Conservation (phyloP, 2,329 filamentous ascomycete genomes). For the Periglandula ipomoeae region DNA sequence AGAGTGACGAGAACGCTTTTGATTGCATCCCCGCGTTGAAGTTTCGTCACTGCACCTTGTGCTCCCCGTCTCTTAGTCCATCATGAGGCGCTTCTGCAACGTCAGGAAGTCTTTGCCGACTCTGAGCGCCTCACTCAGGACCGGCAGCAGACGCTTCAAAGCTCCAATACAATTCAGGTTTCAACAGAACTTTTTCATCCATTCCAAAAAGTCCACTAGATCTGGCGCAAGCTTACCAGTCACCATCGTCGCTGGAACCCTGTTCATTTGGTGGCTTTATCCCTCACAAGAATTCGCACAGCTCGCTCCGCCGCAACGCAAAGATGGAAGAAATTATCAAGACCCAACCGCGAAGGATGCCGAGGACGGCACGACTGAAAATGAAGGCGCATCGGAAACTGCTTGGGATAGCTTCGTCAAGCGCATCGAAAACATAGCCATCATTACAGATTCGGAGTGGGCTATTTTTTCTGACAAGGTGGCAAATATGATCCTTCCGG, state of each 20-base stretch:
- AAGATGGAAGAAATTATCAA: neutral
- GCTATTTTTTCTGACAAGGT: conserved; percentile 46
- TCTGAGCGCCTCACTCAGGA: conserved; percentile 1
- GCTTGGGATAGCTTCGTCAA: conserved; percentile 41
- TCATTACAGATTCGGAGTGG: conserved; percentile 47
- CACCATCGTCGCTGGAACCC: conserved; percentile 24
- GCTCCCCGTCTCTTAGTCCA: neutral
- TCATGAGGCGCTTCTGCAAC: conserved; percentile 10
- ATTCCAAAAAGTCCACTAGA: neutral
- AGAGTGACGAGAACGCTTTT: neutral
- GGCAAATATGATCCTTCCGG: conserved; percentile 65
- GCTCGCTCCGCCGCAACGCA: conserved; percentile 17
- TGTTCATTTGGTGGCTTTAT: conserved; percentile 35
- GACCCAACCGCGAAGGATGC: conserved; percentile 8
- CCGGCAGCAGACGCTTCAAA: neutral
- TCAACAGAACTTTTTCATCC: conserved; percentile 4
- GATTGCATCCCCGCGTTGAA: neutral
- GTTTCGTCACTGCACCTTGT: neutral
- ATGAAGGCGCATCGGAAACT: conserved; percentile 20
- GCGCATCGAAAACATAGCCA: conserved; percentile 44
- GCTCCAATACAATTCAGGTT: neutral
- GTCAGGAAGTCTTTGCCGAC: conserved; percentile 8
- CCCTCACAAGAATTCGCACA: conserved; percentile 33
- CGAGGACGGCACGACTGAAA: conserved; percentile 12
- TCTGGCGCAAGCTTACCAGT: conserved; percentile 17